phyloP scores from a whole-genome alignment of 2,329 filamentous ascomycete species.

The Claviceps quebecensis region DNA sequence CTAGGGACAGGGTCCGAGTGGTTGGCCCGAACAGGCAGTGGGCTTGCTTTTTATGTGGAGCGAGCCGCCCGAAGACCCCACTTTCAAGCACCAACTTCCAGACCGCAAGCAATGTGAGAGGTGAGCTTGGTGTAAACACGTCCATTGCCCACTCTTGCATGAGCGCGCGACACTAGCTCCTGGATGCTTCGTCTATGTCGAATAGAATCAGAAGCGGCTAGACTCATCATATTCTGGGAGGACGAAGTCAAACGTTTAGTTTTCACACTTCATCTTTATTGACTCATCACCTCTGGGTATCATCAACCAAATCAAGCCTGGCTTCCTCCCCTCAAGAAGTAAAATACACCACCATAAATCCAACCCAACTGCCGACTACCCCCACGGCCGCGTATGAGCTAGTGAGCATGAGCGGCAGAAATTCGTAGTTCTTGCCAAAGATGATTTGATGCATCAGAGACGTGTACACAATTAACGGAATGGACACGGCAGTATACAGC shows the following conservation, averaged over 20 bases:
- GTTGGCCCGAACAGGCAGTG: constrained; percentile 11
- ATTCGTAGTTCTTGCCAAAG: constrained; percentile 74
- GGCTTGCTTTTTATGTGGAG: constrained; percentile 19
- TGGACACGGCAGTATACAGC: constrained; percentile 76
- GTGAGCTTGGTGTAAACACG: too few relatives aligned
- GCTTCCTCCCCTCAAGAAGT: constrained; percentile 25
- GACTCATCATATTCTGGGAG: background rate
- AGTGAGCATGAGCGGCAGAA: constrained; percentile 91
- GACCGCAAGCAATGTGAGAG: too few relatives aligned
- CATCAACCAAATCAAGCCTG: background rate
- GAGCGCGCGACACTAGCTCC: too few relatives aligned
- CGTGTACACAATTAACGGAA: constrained; percentile 80
- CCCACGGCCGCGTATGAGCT: constrained; percentile 89
- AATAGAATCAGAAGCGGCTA: background rate
- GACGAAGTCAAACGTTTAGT: background rate
- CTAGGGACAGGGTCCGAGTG: constrained; percentile 2
- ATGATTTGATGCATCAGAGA: constrained; percentile 71
- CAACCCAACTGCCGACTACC: constrained; percentile 91
- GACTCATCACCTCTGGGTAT: background rate
- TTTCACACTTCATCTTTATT: background rate
- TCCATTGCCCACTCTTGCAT: too few relatives aligned
- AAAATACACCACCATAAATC: constrained; percentile 88
- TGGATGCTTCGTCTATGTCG: too few relatives aligned
- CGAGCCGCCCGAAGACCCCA: constrained; percentile 12
- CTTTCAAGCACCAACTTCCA: background rate